A percentile compares a stretch with the other conserved stretches of the same genome.
These are phyloP conservation scores for Colletotrichum tropicale DNA, from an alignment of 2,329 filamentous ascomycete genomes.

Conservation along the genomic window DNA sequence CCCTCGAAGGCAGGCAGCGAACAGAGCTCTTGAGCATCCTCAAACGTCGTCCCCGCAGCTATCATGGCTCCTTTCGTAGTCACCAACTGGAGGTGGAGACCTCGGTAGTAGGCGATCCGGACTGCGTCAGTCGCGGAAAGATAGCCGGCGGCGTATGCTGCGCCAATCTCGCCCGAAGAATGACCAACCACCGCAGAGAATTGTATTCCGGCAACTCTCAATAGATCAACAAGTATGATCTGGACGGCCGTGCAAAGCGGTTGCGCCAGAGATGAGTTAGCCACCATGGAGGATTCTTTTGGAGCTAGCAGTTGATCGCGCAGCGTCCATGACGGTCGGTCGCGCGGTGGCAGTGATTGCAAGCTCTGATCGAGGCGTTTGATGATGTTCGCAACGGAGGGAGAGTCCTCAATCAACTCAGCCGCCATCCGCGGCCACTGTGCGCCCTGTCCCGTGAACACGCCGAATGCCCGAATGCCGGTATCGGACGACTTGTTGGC, in stretches of 20 bases:
- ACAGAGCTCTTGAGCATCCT: slow-evolving; percentile 15
- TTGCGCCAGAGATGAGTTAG: slow-evolving; percentile 30
- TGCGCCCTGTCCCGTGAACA: slow-evolving; percentile 37
- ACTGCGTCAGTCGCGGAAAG: slow-evolving; percentile 32
- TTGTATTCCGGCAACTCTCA: slow-evolving; percentile 32
- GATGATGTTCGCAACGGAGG: slow-evolving; percentile 9
- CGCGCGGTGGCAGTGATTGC: slow-evolving; percentile 21
- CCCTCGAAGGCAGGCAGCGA: slow-evolving; percentile 15
- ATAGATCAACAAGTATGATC: slow-evolving; percentile 28
- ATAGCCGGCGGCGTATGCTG: slow-evolving; percentile 52
- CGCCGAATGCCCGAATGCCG: slow-evolving; percentile 14
- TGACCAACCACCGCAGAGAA: slow-evolving; percentile 48
- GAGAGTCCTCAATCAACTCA: slow-evolving; percentile 12
- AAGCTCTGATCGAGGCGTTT: slow-evolving; percentile 25
- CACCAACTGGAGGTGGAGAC: neutral
- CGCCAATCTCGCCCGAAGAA: slow-evolving; percentile 55
- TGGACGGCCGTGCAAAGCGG: slow-evolving; percentile 35
- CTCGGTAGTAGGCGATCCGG: slow-evolving; percentile 24
- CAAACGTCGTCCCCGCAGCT: slow-evolving; percentile 23
- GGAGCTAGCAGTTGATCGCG: slow-evolving; percentile 25
- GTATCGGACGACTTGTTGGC: neutral
- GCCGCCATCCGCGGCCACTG: slow-evolving; percentile 32
- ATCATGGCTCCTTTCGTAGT: slow-evolving; percentile 26
- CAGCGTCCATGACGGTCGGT: slow-evolving; percentile 28
- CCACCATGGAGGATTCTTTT: slow-evolving; percentile 14